Percentiles rank a stretch among this genome's conserved stretches.
These are phyloP conservation scores for Phlegmacium glaucopus DNA, from an alignment of 768 basidiomycete species.

Conservation along the genomic window DNA sequence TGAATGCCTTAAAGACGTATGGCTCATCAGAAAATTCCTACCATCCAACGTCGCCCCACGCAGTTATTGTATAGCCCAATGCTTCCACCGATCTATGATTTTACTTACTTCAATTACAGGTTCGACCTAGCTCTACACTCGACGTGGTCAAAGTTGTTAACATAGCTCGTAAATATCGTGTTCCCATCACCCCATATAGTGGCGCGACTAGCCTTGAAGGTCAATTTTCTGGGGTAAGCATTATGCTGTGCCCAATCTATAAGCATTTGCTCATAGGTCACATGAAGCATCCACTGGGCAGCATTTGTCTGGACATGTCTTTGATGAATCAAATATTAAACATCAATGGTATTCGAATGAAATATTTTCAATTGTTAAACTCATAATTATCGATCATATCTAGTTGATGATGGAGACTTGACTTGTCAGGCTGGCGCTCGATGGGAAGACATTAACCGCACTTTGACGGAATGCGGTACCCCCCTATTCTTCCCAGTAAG, in stretches of 20 bases:
- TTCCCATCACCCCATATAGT: conserved; percentile 80
- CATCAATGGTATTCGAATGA: conserved; percentile 54
- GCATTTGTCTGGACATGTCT: conserved; percentile 82
- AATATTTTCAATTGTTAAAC: not conserved
- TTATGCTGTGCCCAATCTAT: not conserved
- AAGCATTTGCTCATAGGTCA: too few relatives aligned
- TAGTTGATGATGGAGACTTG: conserved; percentile 72
- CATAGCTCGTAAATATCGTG: conserved; percentile 64
- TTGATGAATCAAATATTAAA: conserved; percentile 78
- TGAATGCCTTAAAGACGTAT: conserved; percentile 46
- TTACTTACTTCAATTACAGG: conserved; percentile 31
- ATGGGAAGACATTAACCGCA: conserved; percentile 77
- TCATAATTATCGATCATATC: not conserved
- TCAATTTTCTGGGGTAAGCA: conserved; percentile 68
- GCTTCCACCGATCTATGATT: not conserved
- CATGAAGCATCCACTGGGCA: conserved; percentile 47
- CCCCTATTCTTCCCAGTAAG: conserved; percentile 85
- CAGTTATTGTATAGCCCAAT: conserved; percentile 37
- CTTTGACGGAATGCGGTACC: conserved; percentile 64
- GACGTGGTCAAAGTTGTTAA: conserved; percentile 83
- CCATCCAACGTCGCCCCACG: conserved; percentile 55
- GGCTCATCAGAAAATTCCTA: conserved; percentile 73
- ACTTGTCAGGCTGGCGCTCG: conserved; percentile 72
- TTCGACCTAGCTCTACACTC: conserved; percentile 62
- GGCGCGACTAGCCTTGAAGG: conserved; percentile 89